Evolutionary conservation across 495 filamentous ascomycete species (phyloP), one percentile per base, ranked within the genome.

Genomic region (Daldinia vernicosa): DNA sequence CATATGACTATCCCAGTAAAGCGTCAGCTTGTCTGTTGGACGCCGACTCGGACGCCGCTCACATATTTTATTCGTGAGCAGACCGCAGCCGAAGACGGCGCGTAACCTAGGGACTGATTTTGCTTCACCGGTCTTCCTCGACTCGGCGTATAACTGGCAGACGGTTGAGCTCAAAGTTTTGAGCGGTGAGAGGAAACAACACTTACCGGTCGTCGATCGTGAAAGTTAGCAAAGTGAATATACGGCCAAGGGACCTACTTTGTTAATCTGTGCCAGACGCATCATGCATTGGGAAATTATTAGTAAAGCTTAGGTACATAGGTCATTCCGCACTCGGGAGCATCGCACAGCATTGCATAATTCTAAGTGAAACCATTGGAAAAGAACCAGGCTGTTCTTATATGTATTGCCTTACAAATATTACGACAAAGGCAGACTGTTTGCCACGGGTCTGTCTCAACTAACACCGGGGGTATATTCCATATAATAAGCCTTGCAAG

Each of bases 351-450:
- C 28, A 61, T 43, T 12, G 24, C 39, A 52, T 35, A 59, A 12
- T 51, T 14, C n/a, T 15, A 32, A 47, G 28, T 26, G 26, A 63
- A 24, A 17, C 15, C 35, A 26, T 47, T 53, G 26, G 37, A 26
- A 27, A 30, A 67, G 50, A 27, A n/a, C 33, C 30, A 52, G 3
- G 15, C 11, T 17, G 57, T 51, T 59, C 59, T 63, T 68, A 47
- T 64, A 60, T 72, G 69, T 72, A 72, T 72, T 72, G 52, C 54
- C 26, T 60, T 68, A 67, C 55, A 72, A 19, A 50, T 68, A 72
- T 60, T 68, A 52, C 33, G 60, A 64, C 54, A 67, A 56, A 39
- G 65, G 59, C 58, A 59, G 47, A 40, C 52, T 32, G 40, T 62
- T 52, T 15, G 24, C 30, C 47, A 66, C 26, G 37, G 6, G 7